phyloP scores from a whole-genome alignment of 2,329 filamentous ascomycete genomes.

The Cordyceps farinosa region DNA sequence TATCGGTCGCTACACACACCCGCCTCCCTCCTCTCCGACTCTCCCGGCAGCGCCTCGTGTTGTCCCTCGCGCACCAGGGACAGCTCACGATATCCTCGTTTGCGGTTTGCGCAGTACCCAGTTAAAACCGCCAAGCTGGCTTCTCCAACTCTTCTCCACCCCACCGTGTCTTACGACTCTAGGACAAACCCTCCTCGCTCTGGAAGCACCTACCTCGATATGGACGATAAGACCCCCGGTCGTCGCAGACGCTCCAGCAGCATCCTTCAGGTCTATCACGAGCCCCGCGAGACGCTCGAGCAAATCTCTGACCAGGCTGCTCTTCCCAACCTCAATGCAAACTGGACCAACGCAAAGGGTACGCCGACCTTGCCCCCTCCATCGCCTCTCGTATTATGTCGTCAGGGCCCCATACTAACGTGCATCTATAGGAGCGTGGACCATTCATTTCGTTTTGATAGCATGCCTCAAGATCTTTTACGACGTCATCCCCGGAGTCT shows the following conservation, averaged over 20 bases:
- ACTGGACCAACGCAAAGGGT: constrained; percentile 99
- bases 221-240: constrained; percentile 61
- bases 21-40: background rate
- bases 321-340: constrained; percentile 91
- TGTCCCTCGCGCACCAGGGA: background rate
- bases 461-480: constrained; percentile 90
- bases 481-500: constrained; percentile 92
- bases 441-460: constrained; percentile 93
- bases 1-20: constrained; percentile 7
- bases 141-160: constrained; percentile 80
- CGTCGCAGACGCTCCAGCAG: constrained; percentile 94
- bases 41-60: background rate
- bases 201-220: constrained; percentile 55
- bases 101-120: constrained; percentile 6
- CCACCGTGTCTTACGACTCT: constrained; percentile 88
- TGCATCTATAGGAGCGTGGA: constrained; percentile 76
- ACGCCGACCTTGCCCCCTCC: constrained; percentile 31
- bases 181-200: constrained; percentile 66
- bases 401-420: constrained; percentile 1
- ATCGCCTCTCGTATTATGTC: constrained; percentile 6
- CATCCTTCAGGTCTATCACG: constrained; percentile 87
- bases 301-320: constrained; percentile 96
- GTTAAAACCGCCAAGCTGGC: constrained; percentile 91
- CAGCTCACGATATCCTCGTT: background rate
- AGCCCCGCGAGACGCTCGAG: constrained; percentile 93